These are phyloP conservation scores for Mariannaea sp. DNA, from an alignment of 2,329 filamentous ascomycete species.

Conservation along the genomic window DNA sequence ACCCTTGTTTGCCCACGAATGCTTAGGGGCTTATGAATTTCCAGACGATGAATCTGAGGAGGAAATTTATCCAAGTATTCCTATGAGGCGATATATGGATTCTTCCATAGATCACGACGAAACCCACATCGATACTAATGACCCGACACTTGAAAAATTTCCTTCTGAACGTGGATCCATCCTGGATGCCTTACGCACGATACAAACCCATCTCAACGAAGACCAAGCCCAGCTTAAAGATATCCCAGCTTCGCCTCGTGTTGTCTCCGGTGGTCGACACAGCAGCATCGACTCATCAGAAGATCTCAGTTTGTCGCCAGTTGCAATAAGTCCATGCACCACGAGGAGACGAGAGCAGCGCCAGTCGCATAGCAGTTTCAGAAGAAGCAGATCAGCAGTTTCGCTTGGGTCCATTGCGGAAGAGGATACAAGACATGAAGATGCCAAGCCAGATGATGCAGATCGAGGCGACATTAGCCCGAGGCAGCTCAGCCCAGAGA, in stretches of 20 bases:
- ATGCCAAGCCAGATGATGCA: slow-evolving; percentile 20
- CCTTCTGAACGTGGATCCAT: slow-evolving; percentile 52
- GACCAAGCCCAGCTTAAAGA: slow-evolving; percentile 46
- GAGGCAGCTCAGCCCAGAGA: not conserved
- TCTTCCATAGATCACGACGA: slow-evolving; percentile 24
- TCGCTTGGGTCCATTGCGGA: slow-evolving; percentile 55
- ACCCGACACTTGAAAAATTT: slow-evolving; percentile 55
- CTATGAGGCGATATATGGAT: slow-evolving; percentile 25
- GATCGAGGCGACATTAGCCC: slow-evolving; percentile 6
- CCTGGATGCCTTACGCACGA: slow-evolving; percentile 51
- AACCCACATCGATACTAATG: slow-evolving; percentile 45
- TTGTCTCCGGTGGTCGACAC: slow-evolving; percentile 41
- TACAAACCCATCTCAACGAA: slow-evolving; percentile 51
- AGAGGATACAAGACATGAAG: slow-evolving; percentile 45
- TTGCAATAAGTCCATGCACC: slow-evolving; percentile 41
- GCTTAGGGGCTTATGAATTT: slow-evolving; percentile 48
- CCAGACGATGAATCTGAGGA: slow-evolving; percentile 42
- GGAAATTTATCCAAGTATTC: slow-evolving; percentile 28
- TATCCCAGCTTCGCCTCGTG: slow-evolving; percentile 43
- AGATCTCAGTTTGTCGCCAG: slow-evolving; percentile 44
- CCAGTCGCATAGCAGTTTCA: slow-evolving; percentile 41
- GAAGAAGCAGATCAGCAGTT: slow-evolving; percentile 44
- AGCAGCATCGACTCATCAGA: slow-evolving; percentile 46
- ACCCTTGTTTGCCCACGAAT: slow-evolving; percentile 55
- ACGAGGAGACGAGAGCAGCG: slow-evolving; percentile 42